Conservation (phyloP, 495 filamentous ascomycete genomes). For the Penicillium macrosclerotiorum region DNA sequence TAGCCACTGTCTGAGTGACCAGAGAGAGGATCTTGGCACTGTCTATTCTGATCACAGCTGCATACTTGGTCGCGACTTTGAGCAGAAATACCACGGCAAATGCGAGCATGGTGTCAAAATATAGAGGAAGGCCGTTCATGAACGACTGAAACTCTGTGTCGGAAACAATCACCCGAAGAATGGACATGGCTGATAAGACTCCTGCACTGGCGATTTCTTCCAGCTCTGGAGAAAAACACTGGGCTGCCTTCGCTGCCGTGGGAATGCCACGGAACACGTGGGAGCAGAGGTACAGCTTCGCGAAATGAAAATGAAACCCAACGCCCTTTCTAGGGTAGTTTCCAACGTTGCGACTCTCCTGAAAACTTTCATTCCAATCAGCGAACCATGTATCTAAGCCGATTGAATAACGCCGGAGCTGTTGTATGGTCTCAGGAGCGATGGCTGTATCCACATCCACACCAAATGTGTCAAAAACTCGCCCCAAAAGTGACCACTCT, state of each 20-base stretch:
- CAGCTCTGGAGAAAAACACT: constrained; percentile 21
- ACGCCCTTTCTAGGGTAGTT: constrained; percentile 33
- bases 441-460: constrained; percentile 35
- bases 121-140: constrained; percentile 32
- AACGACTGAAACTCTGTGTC: constrained; percentile 30
- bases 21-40: constrained; percentile 26
- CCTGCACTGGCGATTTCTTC: constrained; percentile 32
- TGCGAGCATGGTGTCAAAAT: constrained; percentile 37
- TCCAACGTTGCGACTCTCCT: constrained; percentile 22
- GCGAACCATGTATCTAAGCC: constrained; percentile 31
- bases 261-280: constrained; percentile 32
- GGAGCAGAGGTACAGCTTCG: constrained; percentile 36
- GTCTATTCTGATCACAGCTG: constrained; percentile 22
- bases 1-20: constrained; percentile 25
- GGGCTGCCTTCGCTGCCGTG: constrained; percentile 1
- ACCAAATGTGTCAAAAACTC: constrained; percentile 40
- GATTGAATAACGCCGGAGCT: constrained; percentile 26
- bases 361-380: constrained; percentile 31
- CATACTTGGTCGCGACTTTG: constrained; percentile 31
- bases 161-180: constrained; percentile 26
- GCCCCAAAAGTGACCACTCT: constrained; percentile 28
- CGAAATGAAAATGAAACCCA: constrained; percentile 31
- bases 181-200: constrained; percentile 30
- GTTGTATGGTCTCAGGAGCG: constrained; percentile 16
- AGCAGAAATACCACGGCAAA: constrained; percentile 37